These are phyloP conservation scores for Zymoseptoria tritici DNA, from an alignment of 2,329 filamentous ascomycete genomes.

Conservation along the genomic window DNA sequence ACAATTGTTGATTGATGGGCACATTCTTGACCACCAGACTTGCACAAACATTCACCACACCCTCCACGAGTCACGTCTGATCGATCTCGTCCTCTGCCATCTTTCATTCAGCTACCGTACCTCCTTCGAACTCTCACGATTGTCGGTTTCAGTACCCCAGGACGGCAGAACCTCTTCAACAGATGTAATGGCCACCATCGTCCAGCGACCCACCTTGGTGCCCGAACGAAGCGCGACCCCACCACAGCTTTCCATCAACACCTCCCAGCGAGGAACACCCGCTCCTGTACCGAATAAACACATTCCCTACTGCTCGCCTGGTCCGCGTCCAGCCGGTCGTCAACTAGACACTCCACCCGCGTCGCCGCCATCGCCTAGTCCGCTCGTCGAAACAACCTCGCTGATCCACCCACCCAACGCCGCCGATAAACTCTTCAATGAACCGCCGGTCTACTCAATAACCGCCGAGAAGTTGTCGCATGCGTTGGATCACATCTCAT, in stretches of 20 bases:
- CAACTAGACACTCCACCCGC: slow-evolving; percentile 42
- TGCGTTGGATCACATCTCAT: slow-evolving; percentile 67
- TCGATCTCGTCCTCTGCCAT: not conserved
- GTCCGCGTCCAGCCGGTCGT: slow-evolving; percentile 50
- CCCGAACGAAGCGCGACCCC: slow-evolving; percentile 32
- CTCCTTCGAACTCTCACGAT: not conserved
- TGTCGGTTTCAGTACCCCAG: not conserved
- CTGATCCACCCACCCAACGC: slow-evolving; percentile 66
- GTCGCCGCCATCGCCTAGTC: slow-evolving; percentile 55
- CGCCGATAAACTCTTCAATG: slow-evolving; percentile 50
- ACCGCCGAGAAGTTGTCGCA: slow-evolving; percentile 59
- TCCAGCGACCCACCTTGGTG: slow-evolving; percentile 6
- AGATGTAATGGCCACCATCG: slow-evolving; percentile 11
- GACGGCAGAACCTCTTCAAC: not conserved
- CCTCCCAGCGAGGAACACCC: slow-evolving; percentile 48
- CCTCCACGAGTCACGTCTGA: not conserved
- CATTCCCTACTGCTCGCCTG: slow-evolving; percentile 79
- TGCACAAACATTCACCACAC: not conserved
- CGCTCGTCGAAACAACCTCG: slow-evolving; percentile 54
- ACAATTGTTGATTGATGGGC: not conserved
- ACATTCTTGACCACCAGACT: not conserved
- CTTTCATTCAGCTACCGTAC: too few species aligned
- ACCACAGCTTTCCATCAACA: slow-evolving; percentile 52
- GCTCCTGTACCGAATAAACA: slow-evolving; percentile 77
- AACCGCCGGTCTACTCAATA: slow-evolving; percentile 63